Base-by-base conservation (phyloP, 345 rosid genomes). In the Aegle marmelos region DNA sequence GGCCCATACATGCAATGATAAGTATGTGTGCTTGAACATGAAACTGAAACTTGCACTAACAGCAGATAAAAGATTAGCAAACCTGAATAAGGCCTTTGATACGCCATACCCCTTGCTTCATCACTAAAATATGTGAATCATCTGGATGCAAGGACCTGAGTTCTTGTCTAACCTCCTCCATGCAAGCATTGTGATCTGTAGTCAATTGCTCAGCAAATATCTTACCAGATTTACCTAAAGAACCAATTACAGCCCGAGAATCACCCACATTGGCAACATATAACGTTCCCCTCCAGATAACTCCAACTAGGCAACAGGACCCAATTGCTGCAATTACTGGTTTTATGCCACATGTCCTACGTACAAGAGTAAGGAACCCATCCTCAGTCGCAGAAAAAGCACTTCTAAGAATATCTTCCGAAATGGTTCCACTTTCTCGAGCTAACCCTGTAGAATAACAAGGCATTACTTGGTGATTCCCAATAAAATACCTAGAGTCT, bases 71-170 rank as follows among this genome's bases (percentile, higher is more conserved):
- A 79, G 37, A 39, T 60, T 63, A 62, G 66, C 74, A 70, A 83
- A 96, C 99, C 97, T 96, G 99, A 84, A 94, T 94, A 72, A 96
- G 90, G 86, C 99, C 99, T 88, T 96, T 96, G 90, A 96, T 78
- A 63, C 99, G 99, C 98, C 98, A 96, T n/a, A 85, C 97, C 30
- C 98, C 99, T 36, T 90, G 88, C 85, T 92, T 94, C 88, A 88
- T 81, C 34, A 92, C 90, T 53, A 96, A 97, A 69, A 96, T 90
- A 54, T 92, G 90, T 0, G 95, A 81, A 84, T 94, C 98, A 77
- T 94, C 97, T 0, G 95, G 98, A 89, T 96, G 97, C 87, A 90
- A 74, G 3, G 91, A 91, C 86, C 76, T 92, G 61, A 96, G 92
- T 84, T 96, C 97, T 86, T 87, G 88, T 80, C 98, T 94, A 76